These are phyloP conservation scores for Datura wrightii DNA, from an alignment of 257 asterid genomes.

Conservation along the genomic window DNA sequence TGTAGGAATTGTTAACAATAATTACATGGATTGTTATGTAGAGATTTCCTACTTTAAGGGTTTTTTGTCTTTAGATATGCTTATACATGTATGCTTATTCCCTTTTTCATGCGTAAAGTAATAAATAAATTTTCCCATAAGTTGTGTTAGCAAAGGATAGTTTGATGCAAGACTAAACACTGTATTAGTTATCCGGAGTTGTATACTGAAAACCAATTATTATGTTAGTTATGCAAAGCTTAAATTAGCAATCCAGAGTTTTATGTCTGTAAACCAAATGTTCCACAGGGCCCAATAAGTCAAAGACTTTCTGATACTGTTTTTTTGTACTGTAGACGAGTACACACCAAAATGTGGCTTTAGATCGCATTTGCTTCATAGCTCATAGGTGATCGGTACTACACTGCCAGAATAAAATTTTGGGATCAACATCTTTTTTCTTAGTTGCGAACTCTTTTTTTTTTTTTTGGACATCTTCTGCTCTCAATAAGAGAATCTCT, in stretches of 20 bases:
- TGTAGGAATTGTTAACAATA: neutral
- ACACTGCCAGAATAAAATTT: neutral
- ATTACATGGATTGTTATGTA: constrained; percentile 21
- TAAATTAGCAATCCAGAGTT: constrained; percentile 16
- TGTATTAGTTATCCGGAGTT: neutral
- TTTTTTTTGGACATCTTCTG: neutral
- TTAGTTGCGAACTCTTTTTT: neutral
- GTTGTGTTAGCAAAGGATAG: constrained; percentile 5
- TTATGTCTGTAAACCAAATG: constrained; percentile 5
- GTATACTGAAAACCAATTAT: neutral
- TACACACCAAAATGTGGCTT: neutral
- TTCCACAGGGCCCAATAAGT: neutral
- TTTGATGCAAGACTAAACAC: neutral
- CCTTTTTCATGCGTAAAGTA: neutral
- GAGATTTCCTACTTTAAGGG: constrained; percentile 15
- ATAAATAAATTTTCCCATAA: neutral
- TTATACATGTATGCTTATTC: neutral
- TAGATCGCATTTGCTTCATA: neutral
- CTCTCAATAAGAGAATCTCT: neutral
- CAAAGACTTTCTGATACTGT: neutral
- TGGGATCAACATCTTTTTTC: neutral
- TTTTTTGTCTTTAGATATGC: neutral
- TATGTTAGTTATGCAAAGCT: neutral
- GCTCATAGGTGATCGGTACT: neutral
- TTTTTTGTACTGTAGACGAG: constrained; percentile 3